Percentiles rank a stretch among this genome's conserved stretches.
phyloP scores from a whole-genome alignment of 345 rosid genomes.

The Eutrema heterophyllum region DNA sequence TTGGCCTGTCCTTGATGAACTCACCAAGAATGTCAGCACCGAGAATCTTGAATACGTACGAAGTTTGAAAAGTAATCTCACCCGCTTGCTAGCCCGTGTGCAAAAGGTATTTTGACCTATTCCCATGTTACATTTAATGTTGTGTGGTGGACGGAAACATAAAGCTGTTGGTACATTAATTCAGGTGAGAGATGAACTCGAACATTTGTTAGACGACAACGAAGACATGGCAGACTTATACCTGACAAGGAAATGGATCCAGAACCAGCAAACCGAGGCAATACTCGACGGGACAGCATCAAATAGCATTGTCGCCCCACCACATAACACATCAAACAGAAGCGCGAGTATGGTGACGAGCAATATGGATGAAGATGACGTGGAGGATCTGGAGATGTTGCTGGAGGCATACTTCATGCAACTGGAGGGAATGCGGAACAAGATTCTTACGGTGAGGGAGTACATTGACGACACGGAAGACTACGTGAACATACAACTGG shows the following conservation, averaged over 20 bases:
- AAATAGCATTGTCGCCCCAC: slow-evolving; percentile 32
- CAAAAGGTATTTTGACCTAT: slow-evolving; percentile 57
- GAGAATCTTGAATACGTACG: slow-evolving; percentile 91
- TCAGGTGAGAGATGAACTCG: slow-evolving; percentile 91
- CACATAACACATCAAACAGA: slow-evolving; percentile 41
- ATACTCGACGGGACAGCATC: slow-evolving; percentile 42
- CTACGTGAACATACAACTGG: slow-evolving; percentile 86
- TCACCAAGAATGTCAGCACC: slow-evolving; percentile 83
- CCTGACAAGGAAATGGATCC: slow-evolving; percentile 74
- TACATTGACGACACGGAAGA: slow-evolving; percentile 95
- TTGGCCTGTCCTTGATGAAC: slow-evolving; percentile 84
- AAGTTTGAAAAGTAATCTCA: slow-evolving; percentile 84
- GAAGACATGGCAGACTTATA: slow-evolving; percentile 88
- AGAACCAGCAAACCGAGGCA: slow-evolving; percentile 68
- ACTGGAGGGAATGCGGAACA: slow-evolving; percentile 89
- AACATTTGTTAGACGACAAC: slow-evolving; percentile 77
- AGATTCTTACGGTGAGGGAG: slow-evolving; percentile 88
- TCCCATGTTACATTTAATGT: not conserved
- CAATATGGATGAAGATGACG: slow-evolving; percentile 54
- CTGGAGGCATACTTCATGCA: slow-evolving; percentile 95
- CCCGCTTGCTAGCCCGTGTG: slow-evolving; percentile 83
- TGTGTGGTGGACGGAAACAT: not conserved
- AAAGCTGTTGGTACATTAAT: not conserved
- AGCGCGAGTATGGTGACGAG: slow-evolving; percentile 62
- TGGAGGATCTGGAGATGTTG: slow-evolving; percentile 90